Evolutionary conservation across 129 eudicot species (phyloP).

Genomic region (Heracleum sosnowskyi): DNA sequence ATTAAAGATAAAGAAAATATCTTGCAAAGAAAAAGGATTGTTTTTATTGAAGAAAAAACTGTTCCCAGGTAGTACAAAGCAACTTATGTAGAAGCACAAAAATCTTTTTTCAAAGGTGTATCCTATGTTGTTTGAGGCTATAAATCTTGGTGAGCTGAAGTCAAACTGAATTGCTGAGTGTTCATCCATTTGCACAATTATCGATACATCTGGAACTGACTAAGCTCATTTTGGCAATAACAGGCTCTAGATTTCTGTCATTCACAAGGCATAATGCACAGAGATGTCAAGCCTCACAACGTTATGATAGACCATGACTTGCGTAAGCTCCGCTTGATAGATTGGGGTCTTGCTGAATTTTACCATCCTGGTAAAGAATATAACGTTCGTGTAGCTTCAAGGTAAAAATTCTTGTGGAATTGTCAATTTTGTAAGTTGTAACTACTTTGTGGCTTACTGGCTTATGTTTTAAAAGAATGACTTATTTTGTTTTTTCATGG

Average conservation of each 20-base stretch:
- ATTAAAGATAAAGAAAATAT: background rate
- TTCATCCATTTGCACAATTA: background rate
- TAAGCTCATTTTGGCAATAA: background rate
- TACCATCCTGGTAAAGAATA: slow-evolving; percentile 97
- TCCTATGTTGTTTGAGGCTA: background rate
- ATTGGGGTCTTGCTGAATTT: slow-evolving; percentile 99
- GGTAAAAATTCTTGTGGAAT: slow-evolving; percentile 25
- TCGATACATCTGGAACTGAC: background rate
- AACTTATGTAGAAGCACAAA: background rate
- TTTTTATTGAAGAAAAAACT: background rate
- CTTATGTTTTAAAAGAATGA: background rate
- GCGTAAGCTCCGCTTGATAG: slow-evolving; percentile 87
- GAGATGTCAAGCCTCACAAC: slow-evolving; percentile 98
- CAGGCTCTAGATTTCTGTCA: slow-evolving; percentile 98
- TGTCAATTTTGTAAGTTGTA: background rate
- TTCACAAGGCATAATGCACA: slow-evolving; percentile 97
- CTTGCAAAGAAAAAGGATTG: background rate
- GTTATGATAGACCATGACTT: slow-evolving; percentile 98
- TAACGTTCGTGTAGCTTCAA: slow-evolving; percentile 96
- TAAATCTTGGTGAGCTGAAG: background rate
- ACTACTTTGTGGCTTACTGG: background rate
- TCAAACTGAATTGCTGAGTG: background rate
- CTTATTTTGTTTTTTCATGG: background rate
- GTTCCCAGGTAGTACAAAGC: background rate
- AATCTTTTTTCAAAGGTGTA: background rate